Base-by-base conservation (phyloP, 257 asterid genomes). In the Fraxinus excelsior region DNA sequence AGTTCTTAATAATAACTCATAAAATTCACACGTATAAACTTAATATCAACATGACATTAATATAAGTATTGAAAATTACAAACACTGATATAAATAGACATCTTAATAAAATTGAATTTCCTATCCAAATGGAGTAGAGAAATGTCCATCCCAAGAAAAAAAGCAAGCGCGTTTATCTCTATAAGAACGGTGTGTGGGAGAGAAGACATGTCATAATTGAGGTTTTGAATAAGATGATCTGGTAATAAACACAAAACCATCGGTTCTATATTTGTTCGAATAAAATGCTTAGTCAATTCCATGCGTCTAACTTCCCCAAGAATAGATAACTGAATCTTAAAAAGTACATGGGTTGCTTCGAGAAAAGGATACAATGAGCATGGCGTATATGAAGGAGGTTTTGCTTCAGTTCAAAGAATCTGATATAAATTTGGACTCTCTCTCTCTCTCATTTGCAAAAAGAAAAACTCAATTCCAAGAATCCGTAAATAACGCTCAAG, bases 401-500 rank as follows among this genome's bases (percentile, higher is more conserved):
- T 75, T 69, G 67, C 74, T 46, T 70, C 78, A 78, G 79, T 83
- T 80, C 82, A 81, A 86, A 77, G 90, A 86, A 86, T 84, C 87
- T 79, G 75, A 72, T 67, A 29, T 16, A 32, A 13, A 32, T 67
- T 2, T 18, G 26, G 51, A 56, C 26, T 56, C 64, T 56, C 64
- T 56, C 28, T 7, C 64, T 5, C 9, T 18, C 64, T 16, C 60
- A 6, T 19, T 19, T 19, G 25, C 49, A 18, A 26, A 74, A 75
- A 6, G 32, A 38, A 29, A 72, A 71, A 74, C 53, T 73, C 74
- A 77, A 78, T 73, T 71, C 53, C 86, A 81, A 84, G 79, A 80
- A 72, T 29, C 88, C 89, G 86, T 8, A 83, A 83, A 75, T 79
- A 78, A 73, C 84, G 84, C 82, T 80, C 85, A 66, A 82, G 85